Base-by-base conservation (phyloP, 164 flowering plant genomes). In the Kingdonia uniflora region DNA sequence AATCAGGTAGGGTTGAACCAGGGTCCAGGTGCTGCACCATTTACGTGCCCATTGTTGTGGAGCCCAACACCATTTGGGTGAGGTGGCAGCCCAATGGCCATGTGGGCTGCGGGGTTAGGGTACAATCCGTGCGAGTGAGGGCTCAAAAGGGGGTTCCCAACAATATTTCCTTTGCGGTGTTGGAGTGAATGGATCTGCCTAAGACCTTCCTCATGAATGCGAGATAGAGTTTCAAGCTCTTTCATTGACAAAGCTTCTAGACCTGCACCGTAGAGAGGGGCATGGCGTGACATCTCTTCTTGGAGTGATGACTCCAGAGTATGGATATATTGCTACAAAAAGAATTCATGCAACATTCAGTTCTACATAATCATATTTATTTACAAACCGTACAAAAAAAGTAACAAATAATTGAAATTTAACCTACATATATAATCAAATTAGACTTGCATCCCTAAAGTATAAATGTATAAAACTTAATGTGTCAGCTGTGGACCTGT, bases 281-380 rank as follows among this genome's bases (percentile, higher is more conserved):
- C 97, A 71, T 94, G 97, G 7, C 97, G 77, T 1, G 97, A 73
- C 92, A 94, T 94, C 68, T 94, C 99, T 65, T 94, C 99, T 62
- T 79, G 96, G 61, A 86, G 81, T 24, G 85, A 78, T 39, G 69
- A 64, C 68, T 89, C 87, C 0, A 84, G 82, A 5, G 76, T 68
- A 39, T 75, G 97, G 65, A 94, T 87, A 61, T 85, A 89, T 77
- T 87, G 90, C 99, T 94, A 95, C 65, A 62, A 3, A 29, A 14
- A 29, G 58, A 51, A 22, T 26, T 50, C 19, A 21, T 7, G 15
- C 11, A 19, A 47, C 15, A n/a, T 14, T 54, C 12, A 64, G 54
- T 33, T 29, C 51, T 11, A 47, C 17, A 41, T 41, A 13, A 45
- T 45, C 22, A 16, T 0, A 6, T 4, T n/a, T n/a, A n/a, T n/a